Evolutionary conservation across 805 yeast species (phyloP), one percentile per base, ranked within the genome.

Genomic region (Lipomyces orientalis): DNA sequence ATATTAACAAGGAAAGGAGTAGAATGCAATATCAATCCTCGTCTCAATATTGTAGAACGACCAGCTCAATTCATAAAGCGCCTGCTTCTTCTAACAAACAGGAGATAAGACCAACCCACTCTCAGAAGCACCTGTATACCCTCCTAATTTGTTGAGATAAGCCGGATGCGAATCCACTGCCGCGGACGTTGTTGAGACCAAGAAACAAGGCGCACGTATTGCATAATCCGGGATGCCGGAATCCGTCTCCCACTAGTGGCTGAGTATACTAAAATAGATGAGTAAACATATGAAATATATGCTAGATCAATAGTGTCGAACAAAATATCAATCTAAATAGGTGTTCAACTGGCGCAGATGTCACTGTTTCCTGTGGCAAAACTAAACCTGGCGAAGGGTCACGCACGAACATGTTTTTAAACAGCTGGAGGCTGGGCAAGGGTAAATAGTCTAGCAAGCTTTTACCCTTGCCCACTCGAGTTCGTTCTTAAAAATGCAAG

Each of bases 1-100:
- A 43, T 43, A 43, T 43, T 43, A 43, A 43, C 49, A 43, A n/a
- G n/a, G 49, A 43, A 43, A 43, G 49, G 16, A 12, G 49, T 43
- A 43, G n/a, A 43, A 43, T 43, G 49, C 49, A 43, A 43, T 16
- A 43, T 43, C 49, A 43, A 43, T 43, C 49, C 49, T n/a, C 2
- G 49, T n/a, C 49, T 19, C 43, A 43, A 43, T 8, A 43, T 43
- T n/a, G 49, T 43, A 43, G 49, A 43, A 5, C 19, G 25, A 19
- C 49, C 22, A n/a, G 8, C 49, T 43, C 49, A 43, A 37, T 37
- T 37, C 43, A 37, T 12, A 37, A 37, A 43, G 22, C 49, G 16
- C 10, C 49, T 16, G 49, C 49, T 43, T n/a, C 49, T 43, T 43
- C 49, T 43, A 43, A 43, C 22, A 43, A 35, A 43, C 22, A 43